Evolutionary conservation across 106 monocot genomes (phyloP), one percentile per base, ranked within the genome.

Genomic region (Triglochin maritima): DNA sequence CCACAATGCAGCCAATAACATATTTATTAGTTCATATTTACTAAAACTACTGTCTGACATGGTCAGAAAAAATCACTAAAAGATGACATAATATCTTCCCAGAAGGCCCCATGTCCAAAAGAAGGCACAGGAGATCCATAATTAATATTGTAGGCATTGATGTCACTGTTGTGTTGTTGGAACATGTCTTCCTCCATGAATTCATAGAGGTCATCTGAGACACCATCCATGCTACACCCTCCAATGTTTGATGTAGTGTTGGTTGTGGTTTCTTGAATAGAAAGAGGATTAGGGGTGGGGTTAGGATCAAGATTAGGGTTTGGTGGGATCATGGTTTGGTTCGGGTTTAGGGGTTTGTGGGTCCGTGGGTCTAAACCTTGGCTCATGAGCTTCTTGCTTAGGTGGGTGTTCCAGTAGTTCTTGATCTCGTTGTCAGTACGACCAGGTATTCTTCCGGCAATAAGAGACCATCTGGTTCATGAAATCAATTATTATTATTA

Each of bases 351-450:
- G 9, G 81, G 81, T 61, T 52, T 87, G 76, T 86, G 86, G 14
- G 83, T 86, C 44, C 81, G 61, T 61, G 89, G 83, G 59, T 89
- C 86, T 8, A 89, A 77, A 6, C 89, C 89, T 51, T 74, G 81
- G 47, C 72, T 72, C 54, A 86, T 59, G 67, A 89, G 83, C 73
- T 83, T 89, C 73, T 81, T 83, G 67, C 85, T 82, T 46, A 89
- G 83, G 57, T 89, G 80, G 7, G 86, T 86, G 71, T 89, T 86
- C 89, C 89, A 89, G 76, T 89, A 81, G 69, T 89, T 89, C 76
- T 89, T 89, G 64, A 89, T 89, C 81, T 89, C 89, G 55, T 89
- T 89, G 64, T 89, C 89, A 0, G 89, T 89, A 41, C 89, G 74
- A 3, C 89, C 89, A 1, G 85, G 86, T 17, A 89, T 72, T 71